A percentile compares a stretch with the other conserved stretches of the same genome.
Evolutionary conservation across 2,329 filamentous ascomycete species (phyloP).

Genomic region (Raffaelea arxii): DNA sequence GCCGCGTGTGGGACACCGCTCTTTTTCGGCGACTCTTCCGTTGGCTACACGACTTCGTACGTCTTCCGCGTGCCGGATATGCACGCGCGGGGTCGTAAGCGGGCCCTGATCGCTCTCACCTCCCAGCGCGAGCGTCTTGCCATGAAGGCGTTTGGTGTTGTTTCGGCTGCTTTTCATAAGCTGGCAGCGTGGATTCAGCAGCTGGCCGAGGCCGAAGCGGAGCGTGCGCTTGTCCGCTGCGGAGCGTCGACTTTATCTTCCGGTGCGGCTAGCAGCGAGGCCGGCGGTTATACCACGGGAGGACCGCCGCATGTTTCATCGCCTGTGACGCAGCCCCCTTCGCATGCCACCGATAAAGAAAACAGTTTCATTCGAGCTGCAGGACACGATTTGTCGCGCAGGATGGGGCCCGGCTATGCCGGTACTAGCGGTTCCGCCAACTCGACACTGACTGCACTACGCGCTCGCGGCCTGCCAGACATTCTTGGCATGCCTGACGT

Average conservation of each 20-base stretch:
- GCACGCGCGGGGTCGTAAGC: conserved; percentile 56
- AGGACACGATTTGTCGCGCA: conserved; percentile 42
- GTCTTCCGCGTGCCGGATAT: conserved; percentile 61
- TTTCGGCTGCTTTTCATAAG: conserved; percentile 53
- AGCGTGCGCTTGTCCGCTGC: conserved; percentile 31
- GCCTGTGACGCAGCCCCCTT: conserved; percentile 14
- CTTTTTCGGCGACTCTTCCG: conserved; percentile 56
- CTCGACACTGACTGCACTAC: conserved; percentile 41
- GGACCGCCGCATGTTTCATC: conserved; percentile 15
- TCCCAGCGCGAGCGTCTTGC: conserved; percentile 55
- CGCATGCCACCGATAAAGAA: conserved; percentile 20
- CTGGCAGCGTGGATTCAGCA: conserved; percentile 57
- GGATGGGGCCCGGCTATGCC: conserved; percentile 44
- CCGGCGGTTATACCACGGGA: conserved; percentile 17
- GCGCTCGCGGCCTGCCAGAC: conserved; percentile 53
- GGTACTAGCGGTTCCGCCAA: conserved; percentile 44
- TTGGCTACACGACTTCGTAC: conserved; percentile 60
- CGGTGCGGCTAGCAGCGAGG: conserved; percentile 20
- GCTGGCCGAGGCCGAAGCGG: conserved; percentile 53
- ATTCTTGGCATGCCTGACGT: conserved; percentile 58
- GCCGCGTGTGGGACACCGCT: conserved; percentile 52
- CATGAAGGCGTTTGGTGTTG: conserved; percentile 56
- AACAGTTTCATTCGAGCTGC: conserved; percentile 49
- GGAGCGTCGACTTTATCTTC: conserved; percentile 31
- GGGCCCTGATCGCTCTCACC: conserved; percentile 56